phyloP scores from a whole-genome alignment of 106 monocot genomes.

The Dactylorhiza incarnata region DNA sequence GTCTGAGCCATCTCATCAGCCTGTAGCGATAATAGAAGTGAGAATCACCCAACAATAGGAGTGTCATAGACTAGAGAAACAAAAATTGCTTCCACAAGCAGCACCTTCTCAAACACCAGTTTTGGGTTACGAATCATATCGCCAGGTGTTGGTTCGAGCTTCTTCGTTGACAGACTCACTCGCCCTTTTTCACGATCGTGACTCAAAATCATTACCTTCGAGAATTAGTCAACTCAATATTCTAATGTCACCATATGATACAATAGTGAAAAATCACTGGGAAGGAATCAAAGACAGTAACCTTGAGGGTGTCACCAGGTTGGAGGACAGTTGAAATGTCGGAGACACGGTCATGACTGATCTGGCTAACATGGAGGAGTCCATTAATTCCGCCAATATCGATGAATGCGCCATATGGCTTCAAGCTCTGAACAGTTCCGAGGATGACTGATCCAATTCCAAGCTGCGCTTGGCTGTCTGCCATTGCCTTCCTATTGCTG shows the following conservation, averaged over 20 bases:
- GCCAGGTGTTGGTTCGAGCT: constrained; percentile 93
- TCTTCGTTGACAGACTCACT: constrained; percentile 91
- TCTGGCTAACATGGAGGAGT: constrained; percentile 97
- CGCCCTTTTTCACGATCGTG: constrained; percentile 89
- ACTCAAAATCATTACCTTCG: constrained; percentile 91
- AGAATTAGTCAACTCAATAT: not conserved
- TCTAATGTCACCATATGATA: not conserved
- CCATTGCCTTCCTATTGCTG: constrained; percentile 93
- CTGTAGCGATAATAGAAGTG: constrained; percentile 22
- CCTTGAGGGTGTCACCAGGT: constrained; percentile 95
- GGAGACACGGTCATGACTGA: constrained; percentile 92
- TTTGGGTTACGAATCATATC: constrained; percentile 97
- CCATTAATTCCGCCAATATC: constrained; percentile 93
- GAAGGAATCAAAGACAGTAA: constrained; percentile 7
- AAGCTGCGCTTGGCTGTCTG: constrained; percentile 84
- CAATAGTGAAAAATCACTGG: not conserved
- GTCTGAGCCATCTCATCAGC: constrained; percentile 99
- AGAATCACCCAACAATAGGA: not conserved
- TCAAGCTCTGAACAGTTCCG: constrained; percentile 88
- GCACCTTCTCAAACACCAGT: constrained; percentile 97
- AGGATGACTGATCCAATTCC: constrained; percentile 89
- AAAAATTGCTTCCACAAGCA: not conserved
- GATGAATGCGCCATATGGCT: constrained; percentile 94
- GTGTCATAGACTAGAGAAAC: not conserved
- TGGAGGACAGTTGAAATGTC: constrained; percentile 85